Evolutionary conservation across 768 basidiomycete species (phyloP).

Genomic region (Phanerodontia chrysosporium): DNA sequence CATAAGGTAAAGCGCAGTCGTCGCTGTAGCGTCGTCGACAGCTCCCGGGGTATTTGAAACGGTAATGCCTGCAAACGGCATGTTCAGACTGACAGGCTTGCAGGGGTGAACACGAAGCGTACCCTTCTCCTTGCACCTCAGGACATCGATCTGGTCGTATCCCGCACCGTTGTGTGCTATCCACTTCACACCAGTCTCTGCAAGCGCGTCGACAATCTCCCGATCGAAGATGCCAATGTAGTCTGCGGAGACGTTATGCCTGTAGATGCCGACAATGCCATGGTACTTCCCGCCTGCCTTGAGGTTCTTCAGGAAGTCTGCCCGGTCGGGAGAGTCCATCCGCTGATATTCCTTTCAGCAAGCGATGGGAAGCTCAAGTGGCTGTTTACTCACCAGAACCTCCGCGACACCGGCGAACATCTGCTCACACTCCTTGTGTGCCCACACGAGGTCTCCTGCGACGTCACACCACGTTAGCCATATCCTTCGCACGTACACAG

Average conservation of each 20-base stretch:
- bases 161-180: constrained; percentile 92
- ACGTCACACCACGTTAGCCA: constrained; percentile 21
- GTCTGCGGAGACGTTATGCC: constrained; percentile 62
- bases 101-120: constrained; percentile 6
- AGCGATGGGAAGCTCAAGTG: neutral
- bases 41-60: constrained; percentile 88
- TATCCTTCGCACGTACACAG: neutral
- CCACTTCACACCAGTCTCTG: constrained; percentile 62
- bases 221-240: constrained; percentile 77
- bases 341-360: neutral
- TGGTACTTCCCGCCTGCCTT: constrained; percentile 67
- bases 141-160: constrained; percentile 82
- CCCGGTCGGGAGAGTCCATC: constrained; percentile 33
- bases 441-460: constrained; percentile 73
- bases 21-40: constrained; percentile 88
- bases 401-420: constrained; percentile 68
- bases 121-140: constrained; percentile 69
- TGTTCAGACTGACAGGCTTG: neutral
- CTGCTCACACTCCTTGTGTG: constrained; percentile 63
- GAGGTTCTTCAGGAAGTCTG: constrained; percentile 65
- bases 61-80: constrained; percentile 48
- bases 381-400: constrained; percentile 57
- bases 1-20: constrained; percentile 79
- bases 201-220: constrained; percentile 67
- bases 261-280: constrained; percentile 70